These are phyloP conservation scores for Backusella psychrophila DNA, from an alignment of 192 early-diverging fungal genomes.

Conservation along the genomic window DNA sequence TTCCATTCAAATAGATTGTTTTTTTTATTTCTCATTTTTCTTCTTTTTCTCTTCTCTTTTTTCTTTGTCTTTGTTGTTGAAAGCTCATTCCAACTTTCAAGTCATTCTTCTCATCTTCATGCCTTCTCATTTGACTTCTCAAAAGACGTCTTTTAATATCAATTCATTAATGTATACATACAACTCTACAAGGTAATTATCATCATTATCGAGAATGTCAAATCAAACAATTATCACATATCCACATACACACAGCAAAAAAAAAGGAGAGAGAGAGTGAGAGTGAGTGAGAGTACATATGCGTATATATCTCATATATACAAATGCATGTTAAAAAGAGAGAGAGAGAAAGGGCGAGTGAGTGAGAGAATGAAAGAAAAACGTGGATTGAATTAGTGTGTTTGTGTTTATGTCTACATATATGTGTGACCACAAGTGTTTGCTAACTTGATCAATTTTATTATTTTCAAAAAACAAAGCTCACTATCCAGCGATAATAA, in stretches of 20 bases:
- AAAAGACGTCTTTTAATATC: constrained; percentile 1
- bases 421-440: not conserved
- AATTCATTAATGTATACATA: constrained; percentile 11
- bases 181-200: not conserved
- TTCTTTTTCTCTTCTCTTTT: not conserved
- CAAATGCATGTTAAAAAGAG: not conserved
- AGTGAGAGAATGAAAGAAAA: not conserved
- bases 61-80: constrained; percentile 4
- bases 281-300: not conserved
- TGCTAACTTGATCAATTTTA: not conserved
- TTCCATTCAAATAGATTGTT: not conserved
- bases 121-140: not conserved
- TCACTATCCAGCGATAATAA: not conserved
- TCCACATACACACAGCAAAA: not conserved
- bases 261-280: not conserved
- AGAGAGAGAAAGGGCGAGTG: not conserved
- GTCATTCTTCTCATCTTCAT: constrained; percentile 8
- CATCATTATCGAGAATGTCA: not conserved
- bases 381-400: not conserved
- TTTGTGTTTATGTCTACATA: not conserved
- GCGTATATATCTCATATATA: not conserved
- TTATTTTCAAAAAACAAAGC: not conserved
- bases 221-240: not conserved
- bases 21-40: not conserved
- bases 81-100: not conserved